Evolutionary conservation across 2,329 filamentous ascomycete genomes (phyloP).

Genomic region (Penicillium brevicompactum): DNA sequence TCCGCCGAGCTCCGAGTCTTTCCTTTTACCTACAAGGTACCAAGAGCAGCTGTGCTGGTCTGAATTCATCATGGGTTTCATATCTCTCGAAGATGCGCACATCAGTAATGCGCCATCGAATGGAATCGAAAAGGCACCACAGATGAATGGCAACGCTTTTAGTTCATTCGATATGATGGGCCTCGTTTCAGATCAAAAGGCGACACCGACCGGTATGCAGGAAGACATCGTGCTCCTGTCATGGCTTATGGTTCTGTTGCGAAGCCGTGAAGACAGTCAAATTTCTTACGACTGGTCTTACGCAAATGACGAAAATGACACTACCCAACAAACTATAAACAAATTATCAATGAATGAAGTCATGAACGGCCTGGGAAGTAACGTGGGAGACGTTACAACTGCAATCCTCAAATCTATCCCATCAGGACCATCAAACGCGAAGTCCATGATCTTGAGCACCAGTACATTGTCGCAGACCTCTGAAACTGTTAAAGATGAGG

Average conservation of each 20-base stretch:
- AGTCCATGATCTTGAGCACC: constrained; percentile 29
- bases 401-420: constrained; percentile 32
- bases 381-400: constrained; percentile 27
- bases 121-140: background rate
- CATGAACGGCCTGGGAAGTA: constrained; percentile 35
- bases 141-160: constrained; percentile 15
- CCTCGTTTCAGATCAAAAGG: constrained; percentile 31
- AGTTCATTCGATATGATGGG: constrained; percentile 31
- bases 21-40: constrained; percentile 5
- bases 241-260: constrained; percentile 50
- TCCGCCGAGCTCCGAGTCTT: constrained; percentile 7
- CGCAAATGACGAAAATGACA: constrained; percentile 13
- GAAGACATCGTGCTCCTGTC: constrained; percentile 48
- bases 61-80: constrained; percentile 19
- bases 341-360: constrained; percentile 37
- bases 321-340: constrained; percentile 14
- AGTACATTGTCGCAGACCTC: constrained; percentile 19
- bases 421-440: background rate
- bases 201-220: constrained; percentile 37
- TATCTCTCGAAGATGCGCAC: constrained; percentile 11
- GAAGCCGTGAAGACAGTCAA: constrained; percentile 44
- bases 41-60: constrained; percentile 10
- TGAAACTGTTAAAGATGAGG: constrained; percentile 24
- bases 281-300: constrained; percentile 46
- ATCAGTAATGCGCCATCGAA: constrained; percentile 5